Base-by-base conservation (phyloP, 441 rosid species). In the Adansonia madagascariensis region DNA sequence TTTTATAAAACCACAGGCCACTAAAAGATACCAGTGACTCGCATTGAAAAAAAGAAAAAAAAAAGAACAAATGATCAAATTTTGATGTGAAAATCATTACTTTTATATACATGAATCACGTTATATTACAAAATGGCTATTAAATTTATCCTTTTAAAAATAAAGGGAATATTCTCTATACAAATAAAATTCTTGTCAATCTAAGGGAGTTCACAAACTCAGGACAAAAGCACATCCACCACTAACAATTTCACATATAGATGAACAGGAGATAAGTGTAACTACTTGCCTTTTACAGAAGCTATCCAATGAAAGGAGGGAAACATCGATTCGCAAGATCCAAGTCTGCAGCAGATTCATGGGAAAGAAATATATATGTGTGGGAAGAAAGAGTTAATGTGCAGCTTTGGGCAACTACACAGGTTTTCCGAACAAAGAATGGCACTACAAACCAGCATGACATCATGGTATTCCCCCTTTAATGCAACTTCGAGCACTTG, bases 261-360 rank as follows among this genome's bases (percentile, higher is more conserved):
- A 73, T 10, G 43, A 67, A 60, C 47, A 11, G 43, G 50, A 63
- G 15, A 72, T 55, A 4, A 43, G 35, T 12, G 4, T 49, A 53
- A 71, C 60, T 4, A 50, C 75, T 53, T 72, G 53, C 55, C 75
- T 70, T 31, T 73, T 75, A 79, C 80, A 78, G 18, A 20, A 75
- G 17, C 65, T 57, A 60, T 39, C 73, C 68, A 46, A 39, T 3
- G 60, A 46, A 74, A 65, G 11, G 11, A 20, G 31, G 69, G 14
- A 14, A 44, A 8, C 46, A 78, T 69, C 12, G 4, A 5, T 47
- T 46, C 15, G 11, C 1, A 2, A 46, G 27, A 69, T 70, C 10
- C 55, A 43, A 69, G 50, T 31, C 73, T 56, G 49, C 68, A 49
- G 56, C 35, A 31, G 35, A 62, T 20, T 39, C 70, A 27, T 46